These are phyloP conservation scores for Bryoerythrophyllum caledonicum DNA, from an alignment of 225 moss, liverwort and hornwort species.

Conservation along the genomic window DNA sequence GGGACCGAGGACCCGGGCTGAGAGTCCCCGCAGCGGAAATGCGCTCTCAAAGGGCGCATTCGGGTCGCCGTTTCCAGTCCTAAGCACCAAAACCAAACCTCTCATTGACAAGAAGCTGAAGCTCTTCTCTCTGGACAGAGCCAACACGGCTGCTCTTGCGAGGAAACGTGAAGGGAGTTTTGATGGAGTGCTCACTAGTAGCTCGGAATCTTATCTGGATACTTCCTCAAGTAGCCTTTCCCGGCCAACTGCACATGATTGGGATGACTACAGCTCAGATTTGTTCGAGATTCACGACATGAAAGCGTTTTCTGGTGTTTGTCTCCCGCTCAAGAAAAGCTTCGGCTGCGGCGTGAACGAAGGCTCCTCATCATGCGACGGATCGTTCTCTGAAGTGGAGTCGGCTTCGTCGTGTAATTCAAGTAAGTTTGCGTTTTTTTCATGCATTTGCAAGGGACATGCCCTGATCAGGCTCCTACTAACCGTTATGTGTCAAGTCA, in stretches of 20 bases:
- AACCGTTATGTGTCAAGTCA: too few relatives aligned
- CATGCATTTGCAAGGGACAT: neutral
- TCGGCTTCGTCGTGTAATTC: slow-evolving; percentile 27
- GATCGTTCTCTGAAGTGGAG: slow-evolving; percentile 19
- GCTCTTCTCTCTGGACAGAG: slow-evolving; percentile 41
- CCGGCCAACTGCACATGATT: slow-evolving; percentile 19
- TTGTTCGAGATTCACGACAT: slow-evolving; percentile 44
- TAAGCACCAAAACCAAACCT: slow-evolving; percentile 21
- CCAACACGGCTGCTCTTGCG: slow-evolving; percentile 36
- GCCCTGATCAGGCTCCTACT: too few relatives aligned
- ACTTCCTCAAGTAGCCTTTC: slow-evolving; percentile 35
- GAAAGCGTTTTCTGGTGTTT: slow-evolving; percentile 29
- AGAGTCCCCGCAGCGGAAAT: slow-evolving; percentile 30
- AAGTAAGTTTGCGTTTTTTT: slow-evolving; percentile 27
- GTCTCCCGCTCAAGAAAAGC: slow-evolving; percentile 34
- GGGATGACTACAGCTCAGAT: slow-evolving; percentile 44
- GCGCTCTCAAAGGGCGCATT: slow-evolving; percentile 42
- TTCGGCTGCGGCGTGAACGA: slow-evolving; percentile 24
- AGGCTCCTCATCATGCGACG: slow-evolving; percentile 6
- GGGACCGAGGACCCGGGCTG: slow-evolving; percentile 37
- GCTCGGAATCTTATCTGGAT: slow-evolving; percentile 36
- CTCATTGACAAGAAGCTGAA: slow-evolving; percentile 38
- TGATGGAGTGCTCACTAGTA: slow-evolving; percentile 32
- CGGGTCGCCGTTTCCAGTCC: slow-evolving; percentile 42
- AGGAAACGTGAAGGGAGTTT: slow-evolving; percentile 24